Evolutionary conservation across 176 grass and related monocot species (phyloP), one percentile per base, ranked within the genome.

Genomic region (Puccinellia tenuiflora): DNA sequence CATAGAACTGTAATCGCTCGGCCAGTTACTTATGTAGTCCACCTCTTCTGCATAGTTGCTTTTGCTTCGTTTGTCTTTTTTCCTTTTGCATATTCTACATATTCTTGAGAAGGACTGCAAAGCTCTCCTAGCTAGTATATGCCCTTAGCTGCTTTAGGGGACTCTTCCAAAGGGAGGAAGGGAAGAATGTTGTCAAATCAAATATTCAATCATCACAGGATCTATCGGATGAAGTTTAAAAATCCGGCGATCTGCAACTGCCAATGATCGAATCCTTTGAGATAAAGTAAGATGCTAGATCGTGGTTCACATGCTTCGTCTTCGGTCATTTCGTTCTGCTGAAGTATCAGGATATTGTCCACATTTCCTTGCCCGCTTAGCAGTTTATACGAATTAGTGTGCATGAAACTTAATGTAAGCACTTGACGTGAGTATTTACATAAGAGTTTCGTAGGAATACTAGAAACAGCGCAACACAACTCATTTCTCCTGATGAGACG

Each of bases 91-190:
- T 76, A 35, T 24, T 76, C 39, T 68, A 54, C 60, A 54, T 59
- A 66, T 46, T 81, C 69, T 28, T 85, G 82, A 85, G 33, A 89
- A 68, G 11, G 82, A 85, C 68, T 31, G 46, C 50, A 85, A 88
- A 88, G 82, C 51, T 81, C 82, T 85, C 45, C 50, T 74, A 68
- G 82, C 50, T 74, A 68, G 82, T 68, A 60, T 50, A 33, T 68
- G 76, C 15, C 59, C 37, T 84, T 84, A 75, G 68, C 54, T 52
- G 37, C 81, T 88, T 88, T 88, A 50, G 26, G 46, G 48, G 51
- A 48, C 85, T 68, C 71, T 77, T 77, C 6, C 15, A 79, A 79
- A 84, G 66, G 5, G 14, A 73, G 15, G 17, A 24, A 79, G 34
- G 40, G 78, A 84, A 79, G 34, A 45, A 79, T 50, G 45, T 34